Evolutionary conservation across 2,329 filamentous ascomycete genomes (phyloP), one percentile per base, ranked within the genome.

Genomic region (Trichoderma sp.): DNA sequence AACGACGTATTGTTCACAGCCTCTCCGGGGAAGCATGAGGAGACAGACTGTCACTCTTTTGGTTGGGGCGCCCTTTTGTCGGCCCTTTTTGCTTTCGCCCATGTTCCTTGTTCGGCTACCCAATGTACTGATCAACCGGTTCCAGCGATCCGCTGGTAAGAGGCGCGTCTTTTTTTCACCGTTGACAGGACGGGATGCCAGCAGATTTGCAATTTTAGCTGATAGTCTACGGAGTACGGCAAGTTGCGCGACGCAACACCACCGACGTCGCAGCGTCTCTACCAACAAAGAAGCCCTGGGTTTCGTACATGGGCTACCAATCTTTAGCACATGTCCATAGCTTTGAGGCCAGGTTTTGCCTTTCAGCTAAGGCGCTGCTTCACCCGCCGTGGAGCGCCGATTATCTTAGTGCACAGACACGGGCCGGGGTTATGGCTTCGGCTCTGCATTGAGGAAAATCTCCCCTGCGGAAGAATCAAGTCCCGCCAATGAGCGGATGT

Each of bases 401-500:
- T 70, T 13, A 23, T 32, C 59, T 17, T 59, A 30, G 59, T 43
- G 47, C 59, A 53, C 32, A 32, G 68, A 43, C 68, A 57, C 34
- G 23, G 68, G 28, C 68, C 59, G 62, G 68, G 47, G 26, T 32
- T 17, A 17, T 57, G 32, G 20, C 53, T 68, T 68, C 30, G 50
- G 65, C 65, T 68, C 53, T 50, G 34, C 43, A 39, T 50, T 47
- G 58, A 57, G 68, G 34, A 30, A 55, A 63, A 43, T 63, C 57
- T n/a, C 39, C 53, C 53, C 39, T 43, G 43, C 69, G 69, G 69
- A 71, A 67, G 62, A 71, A 67, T 59, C 62, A 3, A 50, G 30
- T 71, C 69, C 69, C 69, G 55, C 69, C 69, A 71, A 71, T 71
- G 62, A 62, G 11, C 39, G 34, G 39, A 13, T 23, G 57, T 3